These are phyloP conservation scores for Asterophora lycoperdoides DNA, from an alignment of 768 basidiomycete genomes.

Conservation along the genomic window DNA sequence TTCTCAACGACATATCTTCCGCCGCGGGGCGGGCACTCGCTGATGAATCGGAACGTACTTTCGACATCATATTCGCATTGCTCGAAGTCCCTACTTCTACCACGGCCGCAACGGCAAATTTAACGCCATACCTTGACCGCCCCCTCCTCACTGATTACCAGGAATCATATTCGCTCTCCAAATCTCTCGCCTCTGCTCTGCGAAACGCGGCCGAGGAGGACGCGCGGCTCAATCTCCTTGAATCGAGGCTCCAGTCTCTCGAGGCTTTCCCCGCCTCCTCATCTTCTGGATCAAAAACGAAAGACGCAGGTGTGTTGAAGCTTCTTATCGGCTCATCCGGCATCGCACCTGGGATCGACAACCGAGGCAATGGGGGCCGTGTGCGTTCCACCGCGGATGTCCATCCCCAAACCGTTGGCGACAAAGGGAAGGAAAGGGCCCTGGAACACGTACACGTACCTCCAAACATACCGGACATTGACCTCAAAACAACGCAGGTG, in stretches of 20 bases:
- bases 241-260: slow-evolving; percentile 43
- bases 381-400: slow-evolving; percentile 3
- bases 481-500: slow-evolving; percentile 61
- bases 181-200: slow-evolving; percentile 43
- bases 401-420: not conserved
- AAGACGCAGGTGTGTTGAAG: slow-evolving; percentile 55
- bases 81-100: slow-evolving; percentile 37
- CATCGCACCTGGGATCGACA: slow-evolving; percentile 35
- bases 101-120: not conserved
- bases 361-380: slow-evolving; percentile 27
- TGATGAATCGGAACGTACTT: slow-evolving; percentile 46
- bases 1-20: slow-evolving; percentile 45
- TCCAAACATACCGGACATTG: slow-evolving; percentile 41
- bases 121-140: slow-evolving; percentile 60
- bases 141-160: slow-evolving; percentile 72
- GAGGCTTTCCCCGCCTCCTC: slow-evolving; percentile 19
- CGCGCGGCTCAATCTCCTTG: slow-evolving; percentile 52
- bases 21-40: slow-evolving; percentile 41
- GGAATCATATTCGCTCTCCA: slow-evolving; percentile 55
- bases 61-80: slow-evolving; percentile 57
- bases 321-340: slow-evolving; percentile 63
- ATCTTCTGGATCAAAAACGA: slow-evolving; percentile 8
- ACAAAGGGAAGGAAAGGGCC: slow-evolving; percentile 43
- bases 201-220: slow-evolving; percentile 49
- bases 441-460: slow-evolving; percentile 10